Conservation (phyloP, 768 basidiomycete species). For the Steccherinum ochraceum region DNA sequence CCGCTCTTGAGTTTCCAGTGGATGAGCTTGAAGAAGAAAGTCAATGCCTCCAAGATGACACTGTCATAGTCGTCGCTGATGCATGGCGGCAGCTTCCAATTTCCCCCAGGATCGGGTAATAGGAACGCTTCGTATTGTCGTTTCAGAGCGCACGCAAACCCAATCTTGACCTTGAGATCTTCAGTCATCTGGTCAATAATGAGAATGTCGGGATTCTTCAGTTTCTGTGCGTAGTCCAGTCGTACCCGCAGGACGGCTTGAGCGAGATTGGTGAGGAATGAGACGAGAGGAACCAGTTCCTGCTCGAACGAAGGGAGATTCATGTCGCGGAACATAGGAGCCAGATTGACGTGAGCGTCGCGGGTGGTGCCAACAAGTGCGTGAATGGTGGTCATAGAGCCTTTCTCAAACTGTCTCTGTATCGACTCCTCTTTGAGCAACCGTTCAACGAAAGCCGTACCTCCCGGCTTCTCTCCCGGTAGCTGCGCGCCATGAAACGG, state of each 20-base stretch:
- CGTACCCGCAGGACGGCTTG: slow-evolving; percentile 88
- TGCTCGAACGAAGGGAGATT: slow-evolving; percentile 87
- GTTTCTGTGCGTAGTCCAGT: slow-evolving; percentile 81
- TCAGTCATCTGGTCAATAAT: slow-evolving; percentile 94
- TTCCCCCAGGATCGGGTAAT: slow-evolving; percentile 75
- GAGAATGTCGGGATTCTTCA: slow-evolving; percentile 82
- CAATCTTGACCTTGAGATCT: slow-evolving; percentile 86
- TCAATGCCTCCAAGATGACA: slow-evolving; percentile 81
- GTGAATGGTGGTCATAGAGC: slow-evolving; percentile 82
- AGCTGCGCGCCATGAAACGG: slow-evolving; percentile 19
- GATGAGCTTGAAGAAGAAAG: slow-evolving; percentile 87
- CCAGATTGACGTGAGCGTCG: slow-evolving; percentile 77
- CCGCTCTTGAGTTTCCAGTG: slow-evolving; percentile 96
- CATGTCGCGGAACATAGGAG: slow-evolving; percentile 74
- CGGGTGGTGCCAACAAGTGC: slow-evolving; percentile 81
- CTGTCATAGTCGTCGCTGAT: slow-evolving; percentile 87
- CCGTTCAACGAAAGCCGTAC: slow-evolving; percentile 87
- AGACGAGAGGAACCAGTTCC: slow-evolving; percentile 85
- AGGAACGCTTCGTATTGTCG: slow-evolving; percentile 91
- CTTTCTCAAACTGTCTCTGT: slow-evolving; percentile 89
- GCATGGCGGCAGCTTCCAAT: slow-evolving; percentile 86
- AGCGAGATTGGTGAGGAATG: slow-evolving; percentile 94
- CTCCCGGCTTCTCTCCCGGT: slow-evolving; percentile 48
- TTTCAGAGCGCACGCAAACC: slow-evolving; percentile 91
- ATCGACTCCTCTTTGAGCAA: slow-evolving; percentile 95